phyloP scores from a whole-genome alignment of 768 basidiomycete species.

The Lentinula guzmanii region DNA sequence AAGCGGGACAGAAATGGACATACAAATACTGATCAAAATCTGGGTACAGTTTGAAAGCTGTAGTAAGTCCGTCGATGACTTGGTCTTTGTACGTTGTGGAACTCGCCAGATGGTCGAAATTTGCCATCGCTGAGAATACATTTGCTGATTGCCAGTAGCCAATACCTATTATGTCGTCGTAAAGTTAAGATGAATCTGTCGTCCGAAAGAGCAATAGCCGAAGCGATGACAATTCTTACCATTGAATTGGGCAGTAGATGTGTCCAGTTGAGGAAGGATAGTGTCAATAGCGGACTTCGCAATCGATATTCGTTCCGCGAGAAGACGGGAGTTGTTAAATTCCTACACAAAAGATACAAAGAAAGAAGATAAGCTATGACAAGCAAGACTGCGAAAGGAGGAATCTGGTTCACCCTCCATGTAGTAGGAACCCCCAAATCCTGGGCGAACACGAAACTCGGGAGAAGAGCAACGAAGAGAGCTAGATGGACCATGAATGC shows the following conservation, averaged over 20 bases:
- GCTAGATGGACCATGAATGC: neutral
- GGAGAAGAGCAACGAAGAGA: neutral
- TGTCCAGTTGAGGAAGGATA: constrained; percentile 30
- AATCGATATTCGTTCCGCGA: constrained; percentile 33
- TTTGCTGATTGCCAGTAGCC: constrained; percentile 51
- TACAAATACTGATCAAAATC: constrained; percentile 40
- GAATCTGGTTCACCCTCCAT: constrained; percentile 21
- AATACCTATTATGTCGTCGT: constrained; percentile 25
- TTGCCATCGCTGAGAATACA: constrained; percentile 44
- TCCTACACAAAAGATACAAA: constrained; percentile 22
- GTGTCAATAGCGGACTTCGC: constrained; percentile 36
- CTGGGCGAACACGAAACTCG: constrained; percentile 11
- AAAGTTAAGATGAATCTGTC: neutral
- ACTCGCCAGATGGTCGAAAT: constrained; percentile 35
- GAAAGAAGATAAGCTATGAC: neutral
- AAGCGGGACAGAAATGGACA: constrained; percentile 6
- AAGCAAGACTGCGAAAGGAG: neutral
- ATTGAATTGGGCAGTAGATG: constrained; percentile 35
- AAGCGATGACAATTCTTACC: constrained; percentile 18
- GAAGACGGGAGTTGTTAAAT: constrained; percentile 29
- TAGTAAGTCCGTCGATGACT: constrained; percentile 35
- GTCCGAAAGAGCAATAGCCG: neutral
- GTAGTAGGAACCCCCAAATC: constrained; percentile 21
- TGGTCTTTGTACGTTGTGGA: constrained; percentile 28
- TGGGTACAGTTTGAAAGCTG: constrained; percentile 28